Evolutionary conservation across 2,329 filamentous ascomycete species (phyloP).

Genomic region (Hawksworthiomyces lignivorus): DNA sequence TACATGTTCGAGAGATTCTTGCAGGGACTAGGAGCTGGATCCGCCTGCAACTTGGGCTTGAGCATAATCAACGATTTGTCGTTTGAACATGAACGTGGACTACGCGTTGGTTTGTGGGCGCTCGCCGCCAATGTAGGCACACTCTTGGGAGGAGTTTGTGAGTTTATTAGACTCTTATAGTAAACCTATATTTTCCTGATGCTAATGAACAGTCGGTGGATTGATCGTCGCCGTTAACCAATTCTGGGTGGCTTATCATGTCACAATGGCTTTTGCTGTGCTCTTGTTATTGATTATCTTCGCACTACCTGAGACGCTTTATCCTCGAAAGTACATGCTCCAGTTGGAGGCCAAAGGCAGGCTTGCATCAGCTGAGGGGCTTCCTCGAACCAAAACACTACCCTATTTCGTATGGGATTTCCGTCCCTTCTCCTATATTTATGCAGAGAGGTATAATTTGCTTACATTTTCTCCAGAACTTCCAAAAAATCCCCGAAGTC

Average conservation of each 20-base stretch:
- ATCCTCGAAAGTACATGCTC: conserved; percentile 44
- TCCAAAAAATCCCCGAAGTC: conserved; percentile 41
- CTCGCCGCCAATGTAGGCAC: conserved; percentile 46
- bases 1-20: conserved; percentile 54
- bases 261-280: conserved; percentile 42
- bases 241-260: conserved; percentile 48
- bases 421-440: background rate
- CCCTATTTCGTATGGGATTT: conserved; percentile 2
- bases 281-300: conserved; percentile 39
- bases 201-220: conserved; percentile 35
- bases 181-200: background rate
- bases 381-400: conserved; percentile 1
- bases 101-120: conserved; percentile 49
- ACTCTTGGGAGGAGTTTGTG: conserved; percentile 23
- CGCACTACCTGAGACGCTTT: conserved; percentile 49
- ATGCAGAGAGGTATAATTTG: conserved; percentile 24
- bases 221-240: conserved; percentile 40
- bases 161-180: background rate
- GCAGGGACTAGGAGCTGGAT: conserved; percentile 47
- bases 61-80: conserved; percentile 48
- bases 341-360: conserved; percentile 10
- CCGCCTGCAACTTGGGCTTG: conserved; percentile 46
- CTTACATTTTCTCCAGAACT: conserved; percentile 30
- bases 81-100: conserved; percentile 48
- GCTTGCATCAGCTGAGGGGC: background rate